Conservation (phyloP, 768 basidiomycete genomes). For the Boletus reticuloceps region DNA sequence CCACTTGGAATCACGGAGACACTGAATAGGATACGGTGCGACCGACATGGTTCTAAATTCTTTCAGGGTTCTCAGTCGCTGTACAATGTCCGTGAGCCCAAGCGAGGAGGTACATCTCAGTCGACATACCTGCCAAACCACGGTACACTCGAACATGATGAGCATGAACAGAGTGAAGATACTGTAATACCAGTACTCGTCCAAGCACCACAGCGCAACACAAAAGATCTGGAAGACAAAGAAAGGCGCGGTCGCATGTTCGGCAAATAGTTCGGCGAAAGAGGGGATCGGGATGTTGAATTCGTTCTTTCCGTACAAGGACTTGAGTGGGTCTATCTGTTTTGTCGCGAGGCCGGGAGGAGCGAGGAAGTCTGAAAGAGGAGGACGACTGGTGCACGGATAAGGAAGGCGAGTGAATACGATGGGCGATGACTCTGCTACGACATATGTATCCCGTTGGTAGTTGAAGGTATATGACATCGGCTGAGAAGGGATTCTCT, state of each 20-base stretch:
- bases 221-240: slow-evolving; percentile 99
- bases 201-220: slow-evolving; percentile 94
- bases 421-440: slow-evolving; percentile 51
- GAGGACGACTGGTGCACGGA: slow-evolving; percentile 71
- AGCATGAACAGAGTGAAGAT: slow-evolving; percentile 99
- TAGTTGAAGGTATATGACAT: slow-evolving; percentile 86
- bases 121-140: slow-evolving; percentile 88
- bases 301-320: slow-evolving; percentile 88
- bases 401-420: slow-evolving; percentile 84
- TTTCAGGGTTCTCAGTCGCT: slow-evolving; percentile 91
- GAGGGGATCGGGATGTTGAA: slow-evolving; percentile 97
- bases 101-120: not conserved
- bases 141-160: slow-evolving; percentile 96
- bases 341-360: slow-evolving; percentile 53
- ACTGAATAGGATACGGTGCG: slow-evolving; percentile 82
- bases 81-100: slow-evolving; percentile 2
- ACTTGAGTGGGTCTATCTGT: slow-evolving; percentile 49
- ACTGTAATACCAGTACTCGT: slow-evolving; percentile 99
- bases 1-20: slow-evolving; percentile 82
- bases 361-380: slow-evolving; percentile 61
- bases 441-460: slow-evolving; percentile 89
- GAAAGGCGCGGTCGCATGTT: slow-evolving; percentile 98
- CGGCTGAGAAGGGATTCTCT: slow-evolving; percentile 55
- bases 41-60: slow-evolving; percentile 98
- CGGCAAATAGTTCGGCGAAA: slow-evolving; percentile 86